phyloP scores from a whole-genome alignment of 1,284 basidiomycete species.

The Pseudozyma sp. region DNA sequence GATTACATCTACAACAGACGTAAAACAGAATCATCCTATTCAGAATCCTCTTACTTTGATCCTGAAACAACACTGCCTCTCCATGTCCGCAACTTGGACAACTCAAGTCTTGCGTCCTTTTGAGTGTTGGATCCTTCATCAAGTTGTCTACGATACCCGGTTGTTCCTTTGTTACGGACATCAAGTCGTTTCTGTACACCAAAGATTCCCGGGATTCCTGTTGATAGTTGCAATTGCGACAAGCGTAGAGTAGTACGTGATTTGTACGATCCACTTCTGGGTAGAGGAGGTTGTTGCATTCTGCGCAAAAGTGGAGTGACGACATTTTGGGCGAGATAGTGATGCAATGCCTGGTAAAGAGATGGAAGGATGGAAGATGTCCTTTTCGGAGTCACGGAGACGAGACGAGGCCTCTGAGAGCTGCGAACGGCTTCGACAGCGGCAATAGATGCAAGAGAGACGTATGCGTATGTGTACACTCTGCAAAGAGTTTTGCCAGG shows the following conservation, averaged over 20 bases:
- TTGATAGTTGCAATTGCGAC: slow-evolving; percentile 89
- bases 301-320: slow-evolving; percentile 65
- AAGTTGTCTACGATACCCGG: slow-evolving; percentile 90
- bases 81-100: slow-evolving; percentile 63
- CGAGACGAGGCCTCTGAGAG: not conserved
- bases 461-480: not conserved
- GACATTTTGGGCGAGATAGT: slow-evolving; percentile 40
- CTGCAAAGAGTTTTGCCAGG: no score
- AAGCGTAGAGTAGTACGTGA: slow-evolving; percentile 88
- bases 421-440: not conserved
- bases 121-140: slow-evolving; percentile 87
- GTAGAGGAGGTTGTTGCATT: slow-evolving; percentile 87
- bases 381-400: not conserved
- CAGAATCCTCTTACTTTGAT: slow-evolving; percentile 65
- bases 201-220: slow-evolving; percentile 87
- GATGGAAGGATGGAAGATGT: not conserved
- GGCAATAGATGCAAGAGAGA: not conserved
- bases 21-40: slow-evolving; percentile 68
- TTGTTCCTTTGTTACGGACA: slow-evolving; percentile 93
- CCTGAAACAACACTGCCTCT: slow-evolving; percentile 66
- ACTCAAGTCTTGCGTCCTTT: slow-evolving; percentile 58
- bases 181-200: slow-evolving; percentile 92
- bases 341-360: not conserved
- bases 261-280: slow-evolving; percentile 83
- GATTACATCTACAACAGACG: slow-evolving; percentile 64